Conservation (phyloP, 768 basidiomycete species). For the Leucocoprinus leucothites region DNA sequence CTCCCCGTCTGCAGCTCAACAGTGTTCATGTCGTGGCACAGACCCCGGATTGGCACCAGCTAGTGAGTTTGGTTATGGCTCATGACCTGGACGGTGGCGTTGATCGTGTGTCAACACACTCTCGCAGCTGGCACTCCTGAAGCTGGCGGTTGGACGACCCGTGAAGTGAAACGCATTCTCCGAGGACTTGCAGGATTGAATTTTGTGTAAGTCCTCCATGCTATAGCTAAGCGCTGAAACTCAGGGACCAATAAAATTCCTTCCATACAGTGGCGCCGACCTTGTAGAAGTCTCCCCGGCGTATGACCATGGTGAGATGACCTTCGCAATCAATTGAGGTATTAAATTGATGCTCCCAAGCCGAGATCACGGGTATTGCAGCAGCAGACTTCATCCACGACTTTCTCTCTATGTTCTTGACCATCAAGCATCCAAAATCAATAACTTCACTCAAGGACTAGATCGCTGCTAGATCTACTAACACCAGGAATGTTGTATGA, state of each 20-base stretch:
- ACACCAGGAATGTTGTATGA: too few relatives aligned
- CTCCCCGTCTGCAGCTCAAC: neutral
- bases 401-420: slow-evolving; percentile 55
- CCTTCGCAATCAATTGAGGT: neutral
- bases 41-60: slow-evolving; percentile 81
- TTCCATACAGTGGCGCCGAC: slow-evolving; percentile 54
- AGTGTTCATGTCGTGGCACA: slow-evolving; percentile 10
- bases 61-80: slow-evolving; percentile 43
- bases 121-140: slow-evolving; percentile 77
- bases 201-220: slow-evolving; percentile 56
- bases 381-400: slow-evolving; percentile 71
- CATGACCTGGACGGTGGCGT: neutral
- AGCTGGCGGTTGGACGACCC: slow-evolving; percentile 80
- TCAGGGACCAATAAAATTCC: neutral
- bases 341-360: slow-evolving; percentile 21
- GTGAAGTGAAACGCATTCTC: slow-evolving; percentile 78
- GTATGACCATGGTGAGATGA: slow-evolving; percentile 59
- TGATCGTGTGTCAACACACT: slow-evolving; percentile 3
- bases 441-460: neutral
- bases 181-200: slow-evolving; percentile 78
- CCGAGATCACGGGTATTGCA: slow-evolving; percentile 66
- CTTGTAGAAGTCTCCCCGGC: slow-evolving; percentile 74
- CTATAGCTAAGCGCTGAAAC: neutral
- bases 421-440: slow-evolving; percentile 4
- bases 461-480: neutral